Evolutionary conservation across 2,329 filamentous ascomycete genomes (phyloP).

Genomic region (Hypoxylon sp.): DNA sequence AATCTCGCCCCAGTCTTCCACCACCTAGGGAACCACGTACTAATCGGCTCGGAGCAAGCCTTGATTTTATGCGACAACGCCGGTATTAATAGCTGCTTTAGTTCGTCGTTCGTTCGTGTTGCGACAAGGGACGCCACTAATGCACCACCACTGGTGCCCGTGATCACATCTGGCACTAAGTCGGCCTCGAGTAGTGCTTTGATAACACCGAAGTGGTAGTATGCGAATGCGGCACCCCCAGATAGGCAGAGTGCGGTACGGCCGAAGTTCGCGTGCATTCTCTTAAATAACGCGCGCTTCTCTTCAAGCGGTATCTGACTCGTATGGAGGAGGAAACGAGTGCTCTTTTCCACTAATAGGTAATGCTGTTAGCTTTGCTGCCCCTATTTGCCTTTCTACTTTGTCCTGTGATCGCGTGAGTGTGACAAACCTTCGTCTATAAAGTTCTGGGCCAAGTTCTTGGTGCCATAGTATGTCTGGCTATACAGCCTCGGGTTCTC

Average conservation of each 20-base stretch:
- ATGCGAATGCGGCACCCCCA: constrained; percentile 92
- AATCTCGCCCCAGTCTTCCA: constrained; percentile 93
- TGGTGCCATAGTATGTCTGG: constrained; percentile 98
- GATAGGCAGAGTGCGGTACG: constrained; percentile 92
- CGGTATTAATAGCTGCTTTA: constrained; percentile 84
- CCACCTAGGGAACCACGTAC: constrained; percentile 83
- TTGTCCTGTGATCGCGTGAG: constrained; percentile 29
- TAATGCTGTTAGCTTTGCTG: constrained; percentile 5
- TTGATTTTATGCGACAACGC: constrained; percentile 85
- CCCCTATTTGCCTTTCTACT: constrained; percentile 20
- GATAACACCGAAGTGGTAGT: constrained; percentile 94
- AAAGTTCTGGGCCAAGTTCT: constrained; percentile 89
- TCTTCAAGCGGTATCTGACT: constrained; percentile 73
- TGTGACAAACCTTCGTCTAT: constrained; percentile 75
- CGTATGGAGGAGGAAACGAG: constrained; percentile 74
- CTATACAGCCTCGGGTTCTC: constrained; percentile 96
- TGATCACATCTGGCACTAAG: constrained; percentile 90
- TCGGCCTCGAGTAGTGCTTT: constrained; percentile 88
- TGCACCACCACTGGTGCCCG: constrained; percentile 93
- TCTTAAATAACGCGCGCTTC: constrained; percentile 85
- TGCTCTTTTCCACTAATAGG: constrained; percentile 66
- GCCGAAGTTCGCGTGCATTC: constrained; percentile 88
- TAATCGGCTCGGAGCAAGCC: constrained; percentile 81
- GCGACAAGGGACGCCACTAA: constrained; percentile 87
- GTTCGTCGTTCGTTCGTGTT: constrained; percentile 89